Percentiles rank a stretch among this genome's conserved stretches.
These are phyloP conservation scores for Diddensiella caesifluorescens DNA, from an alignment of 805 yeast species.

Conservation along the genomic window DNA sequence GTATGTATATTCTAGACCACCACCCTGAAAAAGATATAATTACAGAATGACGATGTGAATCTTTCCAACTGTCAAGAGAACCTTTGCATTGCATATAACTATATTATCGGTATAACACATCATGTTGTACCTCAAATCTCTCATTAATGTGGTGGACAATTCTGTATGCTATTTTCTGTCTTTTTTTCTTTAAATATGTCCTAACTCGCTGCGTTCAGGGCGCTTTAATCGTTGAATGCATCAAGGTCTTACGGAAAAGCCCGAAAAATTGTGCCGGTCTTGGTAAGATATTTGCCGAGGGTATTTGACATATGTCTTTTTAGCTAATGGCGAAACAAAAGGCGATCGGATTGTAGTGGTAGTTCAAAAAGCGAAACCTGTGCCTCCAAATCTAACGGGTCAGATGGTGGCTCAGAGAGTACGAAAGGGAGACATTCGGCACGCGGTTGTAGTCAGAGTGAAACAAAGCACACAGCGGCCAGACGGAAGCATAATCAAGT, in stretches of 20 bases:
- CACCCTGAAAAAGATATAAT: too few species aligned
- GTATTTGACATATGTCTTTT: too few species aligned
- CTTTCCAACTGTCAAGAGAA: too few species aligned
- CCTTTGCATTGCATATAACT: neutral
- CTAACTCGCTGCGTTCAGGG: constrained; percentile 38
- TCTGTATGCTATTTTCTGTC: constrained; percentile 44
- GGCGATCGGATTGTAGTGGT: constrained; percentile 95
- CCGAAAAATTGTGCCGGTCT: constrained; percentile 78
- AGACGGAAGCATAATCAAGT: constrained; percentile 81
- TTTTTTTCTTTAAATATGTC: neutral
- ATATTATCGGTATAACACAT: constrained; percentile 9
- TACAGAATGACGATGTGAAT: too few species aligned
- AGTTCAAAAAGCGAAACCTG: constrained; percentile 82
- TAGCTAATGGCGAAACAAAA: neutral
- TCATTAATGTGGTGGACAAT: constrained; percentile 88
- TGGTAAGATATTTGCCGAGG: too few species aligned
- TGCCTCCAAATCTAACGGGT: constrained; percentile 65
- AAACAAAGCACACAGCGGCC: constrained; percentile 71
- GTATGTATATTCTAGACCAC: too few species aligned
- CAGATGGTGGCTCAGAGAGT: constrained; percentile 66
- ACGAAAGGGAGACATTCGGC: constrained; percentile 90
- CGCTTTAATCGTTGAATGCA: constrained; percentile 91
- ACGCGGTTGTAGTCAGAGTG: constrained; percentile 93
- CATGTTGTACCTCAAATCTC: constrained; percentile 85
- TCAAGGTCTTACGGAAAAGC: constrained; percentile 85